These are phyloP conservation scores for Epichloe coenophiala DNA, from an alignment of 2,329 filamentous ascomycete genomes.

Conservation along the genomic window DNA sequence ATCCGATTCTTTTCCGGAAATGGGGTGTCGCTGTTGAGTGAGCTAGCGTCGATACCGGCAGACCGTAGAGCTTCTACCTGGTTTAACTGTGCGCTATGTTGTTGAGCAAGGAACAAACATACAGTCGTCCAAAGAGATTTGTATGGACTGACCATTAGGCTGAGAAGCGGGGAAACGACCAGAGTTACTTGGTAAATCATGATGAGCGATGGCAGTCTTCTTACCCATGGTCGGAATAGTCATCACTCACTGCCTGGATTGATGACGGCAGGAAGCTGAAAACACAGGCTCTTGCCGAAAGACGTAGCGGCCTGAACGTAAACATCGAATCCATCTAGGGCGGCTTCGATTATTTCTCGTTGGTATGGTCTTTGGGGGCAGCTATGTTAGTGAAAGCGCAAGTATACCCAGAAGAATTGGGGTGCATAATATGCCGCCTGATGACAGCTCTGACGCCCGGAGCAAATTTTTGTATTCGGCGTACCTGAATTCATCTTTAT, in stretches of 20 bases:
- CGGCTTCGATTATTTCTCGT: slow-evolving; percentile 73
- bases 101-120: neutral
- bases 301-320: slow-evolving; percentile 84
- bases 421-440: neutral
- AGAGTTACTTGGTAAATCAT: slow-evolving; percentile 52
- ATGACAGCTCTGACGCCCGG: neutral
- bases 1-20: slow-evolving; percentile 52
- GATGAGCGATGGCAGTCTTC: slow-evolving; percentile 3
- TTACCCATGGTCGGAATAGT: neutral
- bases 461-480: slow-evolving; percentile 3
- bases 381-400: neutral
- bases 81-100: slow-evolving; percentile 50
- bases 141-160: slow-evolving; percentile 57
- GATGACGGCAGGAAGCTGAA: slow-evolving; percentile 79
- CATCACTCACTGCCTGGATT: slow-evolving; percentile 63
- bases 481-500: slow-evolving; percentile 60
- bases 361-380: slow-evolving; percentile 57
- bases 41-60: slow-evolving; percentile 66
- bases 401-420: neutral
- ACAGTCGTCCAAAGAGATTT: slow-evolving; percentile 1
- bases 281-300: slow-evolving; percentile 89
- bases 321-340: slow-evolving; percentile 73
- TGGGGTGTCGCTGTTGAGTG: slow-evolving; percentile 74
- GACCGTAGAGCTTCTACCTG: slow-evolving; percentile 71
- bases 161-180: slow-evolving; percentile 77